Evolutionary conservation across 2,329 filamentous ascomycete species (phyloP).

Genomic region (Botrytis medusae): DNA sequence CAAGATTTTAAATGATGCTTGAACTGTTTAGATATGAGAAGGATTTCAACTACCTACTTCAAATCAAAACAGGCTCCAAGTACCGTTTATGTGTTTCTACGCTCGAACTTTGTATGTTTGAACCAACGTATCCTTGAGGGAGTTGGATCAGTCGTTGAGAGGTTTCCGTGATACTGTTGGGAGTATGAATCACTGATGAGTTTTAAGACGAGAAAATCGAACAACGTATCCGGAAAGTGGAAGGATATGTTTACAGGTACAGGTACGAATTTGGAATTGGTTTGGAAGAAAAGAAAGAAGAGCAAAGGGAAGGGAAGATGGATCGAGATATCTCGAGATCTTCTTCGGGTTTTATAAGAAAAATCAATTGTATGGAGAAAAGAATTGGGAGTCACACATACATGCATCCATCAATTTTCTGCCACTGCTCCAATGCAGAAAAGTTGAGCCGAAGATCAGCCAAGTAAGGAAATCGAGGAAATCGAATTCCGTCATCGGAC

Average conservation of each 20-base stretch:
- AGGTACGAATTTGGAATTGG: too few relatives aligned
- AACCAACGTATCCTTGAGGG: not conserved
- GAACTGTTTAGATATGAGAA: slow-evolving; percentile 10
- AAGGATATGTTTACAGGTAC: not conserved
- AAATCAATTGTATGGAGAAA: not conserved
- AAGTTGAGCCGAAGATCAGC: not conserved
- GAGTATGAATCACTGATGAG: not conserved
- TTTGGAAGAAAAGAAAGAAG: not conserved
- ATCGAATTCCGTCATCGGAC: slow-evolving; percentile 1
- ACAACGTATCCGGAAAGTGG: not conserved
- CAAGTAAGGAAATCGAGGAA: too few relatives aligned
- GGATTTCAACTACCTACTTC: slow-evolving; percentile 20
- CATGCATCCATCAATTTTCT: slow-evolving; percentile 1
- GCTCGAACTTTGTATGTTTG: not conserved
- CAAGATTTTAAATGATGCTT: slow-evolving; percentile 12
- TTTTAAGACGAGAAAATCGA: not conserved
- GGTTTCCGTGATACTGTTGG: not conserved
- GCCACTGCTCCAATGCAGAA: not conserved
- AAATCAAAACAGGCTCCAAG: slow-evolving; percentile 11
- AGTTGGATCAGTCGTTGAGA: not conserved
- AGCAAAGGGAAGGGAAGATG: too few relatives aligned
- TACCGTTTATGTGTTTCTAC: not conserved
- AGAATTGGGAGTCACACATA: slow-evolving; percentile 1
- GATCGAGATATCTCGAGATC: not conserved
- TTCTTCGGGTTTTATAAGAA: not conserved